Evolutionary conservation across 352 stramenopile genomes (phyloP), one percentile per base, ranked within the genome.

Genomic region (Phytophthora fragariaefolia): DNA sequence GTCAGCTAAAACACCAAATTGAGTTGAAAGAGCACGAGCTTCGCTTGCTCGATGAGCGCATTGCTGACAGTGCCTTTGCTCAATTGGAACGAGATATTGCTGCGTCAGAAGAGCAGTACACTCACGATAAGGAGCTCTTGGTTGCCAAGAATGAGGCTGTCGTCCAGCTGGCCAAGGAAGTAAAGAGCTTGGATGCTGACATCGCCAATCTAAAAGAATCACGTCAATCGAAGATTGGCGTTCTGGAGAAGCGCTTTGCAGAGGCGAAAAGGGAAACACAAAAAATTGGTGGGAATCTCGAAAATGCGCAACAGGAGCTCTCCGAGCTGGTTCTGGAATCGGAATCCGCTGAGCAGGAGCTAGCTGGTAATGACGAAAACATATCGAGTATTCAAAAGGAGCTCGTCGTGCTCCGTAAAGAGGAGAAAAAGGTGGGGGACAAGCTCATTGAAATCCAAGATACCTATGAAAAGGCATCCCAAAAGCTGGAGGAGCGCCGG

Each of bases 21-120:
- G 87, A 95, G 32, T 66, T 96, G 22, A 96, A 96, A 58, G 76
- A 92, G 47, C 89, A 96, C 53, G 86, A 96, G 27, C 63, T 93
- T 50, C 66, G 67, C 27, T 67, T 96, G 60, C 73, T 96, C 4
- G 83, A 93, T 15, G 85, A 93, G 42, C 87, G 88, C 40, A 95
- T 96, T 47, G 77, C 83, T 26, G 85, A 80, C 24, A 96, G 85
- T 57, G 82, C 83, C 4, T 90, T 91, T 58, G 87, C 85, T 3
- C 87, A 95, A 54, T 69, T 95, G 15, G 85, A 96, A 55, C 74
- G 85, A 20, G 83, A 92, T 47, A 77, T 96, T 49, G 66, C 62
- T 46, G 77, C 80, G 22, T 80, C 79, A 9, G 79, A 94, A 66
- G 84, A 88, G 52, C 84, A 96, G 22, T 86, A 98, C 7, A 63